Conservation (phyloP, 2,329 filamentous ascomycete genomes). For the Paecilomyces dactylethromorphus region DNA sequence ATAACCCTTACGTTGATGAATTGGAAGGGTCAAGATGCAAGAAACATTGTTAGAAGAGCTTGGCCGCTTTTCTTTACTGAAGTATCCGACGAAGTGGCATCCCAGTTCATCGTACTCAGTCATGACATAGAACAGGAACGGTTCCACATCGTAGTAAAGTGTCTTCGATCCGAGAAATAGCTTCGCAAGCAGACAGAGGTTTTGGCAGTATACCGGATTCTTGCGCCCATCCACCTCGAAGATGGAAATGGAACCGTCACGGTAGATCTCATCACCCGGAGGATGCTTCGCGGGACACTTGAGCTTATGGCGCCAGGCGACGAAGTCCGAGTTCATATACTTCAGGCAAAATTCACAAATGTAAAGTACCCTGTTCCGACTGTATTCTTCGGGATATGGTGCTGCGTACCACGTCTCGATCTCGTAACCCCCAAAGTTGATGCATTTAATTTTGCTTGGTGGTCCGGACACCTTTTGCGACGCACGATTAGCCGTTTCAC, state of each 20-base stretch:
- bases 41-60: constrained; percentile 96
- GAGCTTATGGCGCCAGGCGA: constrained; percentile 94
- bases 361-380: constrained; percentile 90
- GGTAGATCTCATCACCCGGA: constrained; percentile 95
- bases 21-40: constrained; percentile 91
- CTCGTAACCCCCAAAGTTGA: constrained; percentile 95
- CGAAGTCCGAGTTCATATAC: constrained; percentile 99
- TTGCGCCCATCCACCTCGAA: constrained; percentile 95
- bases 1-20: constrained; percentile 95
- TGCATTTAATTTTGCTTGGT: constrained; percentile 95
- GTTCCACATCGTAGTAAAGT: constrained; percentile 98
- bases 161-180: constrained; percentile 98
- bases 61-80: constrained; percentile 95
- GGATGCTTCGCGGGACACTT: constrained; percentile 97
- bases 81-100: constrained; percentile 97
- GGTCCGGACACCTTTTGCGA: constrained; percentile 73
- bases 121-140: constrained; percentile 99
- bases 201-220: constrained; percentile 93
- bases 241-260: constrained; percentile 87
- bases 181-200: constrained; percentile 88
- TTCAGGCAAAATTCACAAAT: constrained; percentile 99
- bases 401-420: constrained; percentile 99
- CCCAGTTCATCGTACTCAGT: constrained; percentile 80
- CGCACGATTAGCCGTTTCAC: constrained; percentile 57
- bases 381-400: constrained; percentile 97